Evolutionary conservation across 805 yeast species (phyloP).

Genomic region (Hanseniaspora pseudoguilliermondii): DNA sequence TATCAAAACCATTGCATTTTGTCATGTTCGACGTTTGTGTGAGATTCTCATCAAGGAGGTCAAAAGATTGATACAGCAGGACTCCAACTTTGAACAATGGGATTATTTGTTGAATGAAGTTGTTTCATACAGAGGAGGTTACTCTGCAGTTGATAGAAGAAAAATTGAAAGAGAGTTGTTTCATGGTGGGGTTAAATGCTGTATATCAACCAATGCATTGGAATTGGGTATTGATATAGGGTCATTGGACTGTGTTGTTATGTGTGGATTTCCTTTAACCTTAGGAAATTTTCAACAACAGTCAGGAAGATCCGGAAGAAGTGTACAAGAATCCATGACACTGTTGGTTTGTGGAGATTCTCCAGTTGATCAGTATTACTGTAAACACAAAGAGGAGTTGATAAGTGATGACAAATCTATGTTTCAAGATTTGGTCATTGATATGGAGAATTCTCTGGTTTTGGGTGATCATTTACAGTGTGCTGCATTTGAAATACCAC

Average conservation of each 20-base stretch:
- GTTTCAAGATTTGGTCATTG: conserved; percentile 47
- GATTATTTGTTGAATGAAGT: conserved; percentile 44
- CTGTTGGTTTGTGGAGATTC: conserved; percentile 68
- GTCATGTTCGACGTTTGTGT: conserved; percentile 74
- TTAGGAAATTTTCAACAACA: conserved; percentile 86
- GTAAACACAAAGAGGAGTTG: conserved; percentile 35
- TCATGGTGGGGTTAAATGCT: conserved; percentile 68
- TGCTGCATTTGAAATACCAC: conserved; percentile 79
- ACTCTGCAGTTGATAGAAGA: conserved; percentile 73
- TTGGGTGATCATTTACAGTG: conserved; percentile 82
- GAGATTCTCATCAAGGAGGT: conserved; percentile 81
- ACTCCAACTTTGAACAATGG: conserved; percentile 32
- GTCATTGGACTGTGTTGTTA: conserved; percentile 75
- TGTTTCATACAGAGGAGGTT: conserved; percentile 93
- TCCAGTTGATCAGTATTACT: conserved; percentile 78
- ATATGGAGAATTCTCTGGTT: conserved; percentile 48
- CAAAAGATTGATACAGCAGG: conserved; percentile 25
- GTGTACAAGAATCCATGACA: conserved; percentile 73
- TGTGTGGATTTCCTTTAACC: conserved; percentile 87
- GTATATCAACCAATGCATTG: conserved; percentile 87
- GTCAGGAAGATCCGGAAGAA: conserved; percentile 93
- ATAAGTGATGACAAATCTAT: conserved; percentile 36
- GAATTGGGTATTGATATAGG: conserved; percentile 95
- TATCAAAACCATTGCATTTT: conserved; percentile 77
- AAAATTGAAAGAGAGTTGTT: conserved; percentile 85